These are phyloP conservation scores for Choanephora cucurbitarum DNA, from an alignment of 371 early-diverging fungal species.

Conservation along the genomic window DNA sequence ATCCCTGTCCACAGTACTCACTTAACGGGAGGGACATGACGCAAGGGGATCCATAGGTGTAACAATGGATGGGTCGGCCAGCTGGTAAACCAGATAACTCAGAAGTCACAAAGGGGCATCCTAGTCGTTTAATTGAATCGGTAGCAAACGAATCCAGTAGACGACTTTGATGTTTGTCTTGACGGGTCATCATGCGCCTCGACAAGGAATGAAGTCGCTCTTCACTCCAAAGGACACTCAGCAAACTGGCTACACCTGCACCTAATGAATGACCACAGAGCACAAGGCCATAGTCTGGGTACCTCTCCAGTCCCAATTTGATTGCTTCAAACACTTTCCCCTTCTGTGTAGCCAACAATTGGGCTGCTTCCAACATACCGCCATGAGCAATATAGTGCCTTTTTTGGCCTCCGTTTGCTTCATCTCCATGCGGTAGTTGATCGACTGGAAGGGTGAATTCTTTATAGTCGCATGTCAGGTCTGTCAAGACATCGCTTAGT, in stretches of 20 bases:
- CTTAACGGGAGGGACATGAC: slow-evolving; percentile 69
- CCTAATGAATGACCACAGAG: slow-evolving; percentile 84
- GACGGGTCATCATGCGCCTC: slow-evolving; percentile 22
- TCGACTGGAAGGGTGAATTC: slow-evolving; percentile 52
- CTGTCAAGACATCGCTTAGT: slow-evolving; percentile 84
- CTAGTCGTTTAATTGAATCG: slow-evolving; percentile 8
- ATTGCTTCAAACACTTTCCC: slow-evolving; percentile 71
- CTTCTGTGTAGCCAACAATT: slow-evolving; percentile 60
- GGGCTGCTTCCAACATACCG: slow-evolving; percentile 80
- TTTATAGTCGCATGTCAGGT: slow-evolving; percentile 81
- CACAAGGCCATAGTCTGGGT: slow-evolving; percentile 76
- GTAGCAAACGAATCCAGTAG: slow-evolving; percentile 31
- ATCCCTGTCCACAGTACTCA: slow-evolving; percentile 62
- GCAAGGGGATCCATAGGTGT: slow-evolving; percentile 76
- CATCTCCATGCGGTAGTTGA: neutral
- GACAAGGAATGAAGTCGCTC: slow-evolving; percentile 39
- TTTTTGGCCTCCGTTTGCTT: slow-evolving; percentile 6
- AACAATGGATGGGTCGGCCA: slow-evolving; percentile 77
- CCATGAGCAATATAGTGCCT: slow-evolving; percentile 64
- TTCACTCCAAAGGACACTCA: slow-evolving; percentile 73
- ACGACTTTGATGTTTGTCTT: slow-evolving; percentile 2
- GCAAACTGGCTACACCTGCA: slow-evolving; percentile 75
- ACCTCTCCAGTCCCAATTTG: slow-evolving; percentile 60
- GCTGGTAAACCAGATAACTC: slow-evolving; percentile 65
- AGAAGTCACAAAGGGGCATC: slow-evolving; percentile 63